Evolutionary conservation across 345 rosid species (phyloP), one percentile per base, ranked within the genome.

Genomic region (Isatis tinctoria): DNA sequence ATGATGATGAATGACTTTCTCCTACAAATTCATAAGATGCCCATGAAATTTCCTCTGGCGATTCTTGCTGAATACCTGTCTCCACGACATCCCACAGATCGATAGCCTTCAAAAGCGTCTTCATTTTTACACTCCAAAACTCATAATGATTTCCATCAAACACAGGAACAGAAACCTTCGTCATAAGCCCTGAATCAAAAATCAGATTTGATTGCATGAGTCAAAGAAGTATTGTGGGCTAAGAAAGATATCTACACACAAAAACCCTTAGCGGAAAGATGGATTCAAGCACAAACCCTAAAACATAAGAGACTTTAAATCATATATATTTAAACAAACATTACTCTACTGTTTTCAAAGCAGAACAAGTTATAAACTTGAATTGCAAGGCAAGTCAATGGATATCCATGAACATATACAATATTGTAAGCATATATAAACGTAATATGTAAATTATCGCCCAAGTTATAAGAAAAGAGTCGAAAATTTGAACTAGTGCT

Each of bases 71-170:
- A 48, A 18, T 22, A 10, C 60, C 41, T 3, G 0, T 48, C 30
- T 72, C 75, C 68, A 72, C 61, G 5, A 72, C 61, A 52, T 72
- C 61, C 69, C 75, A 72, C 30, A 72, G 11, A 26, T 49, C 32
- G 0, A 4, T 27, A 49, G n/a, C 2, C 13, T 72, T 49, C 4
- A 61, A 51, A 28, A 48, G 5, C 3, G 16, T 49, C 61, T 72
- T 72, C 41, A 72, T 61, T n/a, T 60, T 53, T 3, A 49, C 0
- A 37, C 68, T 60, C 68, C 60, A 71, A 12, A 3, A 16, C 39
- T 71, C 68, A 12, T 60, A 71, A 17, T 71, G 3, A 17, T 18
- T 48, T 17, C 75, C 75, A 60, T 71, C 60, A 37, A 60, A 60
- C 4, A 48, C 14, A 12, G 52, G 75, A 37, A 49, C 22, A 51